Evolutionary conservation across 2,329 filamentous ascomycete genomes (phyloP), one percentile per base, ranked within the genome.

Genomic region (Paracoccidioides lutzii): DNA sequence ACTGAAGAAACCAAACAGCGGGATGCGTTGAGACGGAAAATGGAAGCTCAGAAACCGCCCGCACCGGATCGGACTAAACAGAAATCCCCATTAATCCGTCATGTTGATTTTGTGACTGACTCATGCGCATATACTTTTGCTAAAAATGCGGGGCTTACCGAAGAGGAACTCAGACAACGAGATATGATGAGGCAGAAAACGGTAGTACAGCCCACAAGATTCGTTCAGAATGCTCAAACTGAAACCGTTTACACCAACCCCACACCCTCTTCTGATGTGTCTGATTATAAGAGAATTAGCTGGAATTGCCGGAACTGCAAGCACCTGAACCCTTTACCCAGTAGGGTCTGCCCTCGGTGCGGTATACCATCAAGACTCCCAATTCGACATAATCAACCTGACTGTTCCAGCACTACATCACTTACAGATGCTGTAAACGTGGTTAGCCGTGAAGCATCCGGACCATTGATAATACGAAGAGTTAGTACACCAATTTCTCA

Each of bases 1-100:
- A 35, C 57, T 33, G 60, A 65, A 52, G 60, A 64, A 56, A 37
- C 50, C 54, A 58, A 60, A 45, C 57, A 59, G 54, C 56, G 60
- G 55, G 46, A 59, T 10, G 9, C 15, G 12, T 22, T 57, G 42
- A 43, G 32, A 15, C 7, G 40, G 32, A 32, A 48, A 32, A 5
- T 4, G 9, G 37, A 14, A 35, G 55, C 41, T 15, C 50, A 54
- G 12, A 41, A 32, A 30, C 49, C 37, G 14, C 15, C 35, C 8
- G 7, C 12, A 10, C 3, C 22, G 5, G 15, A 9, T 15, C 9
- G 3, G 12, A 7, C 37, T 44, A 30, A 32, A 10, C 37, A 7
- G 7, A 38, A 38, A 38, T 8, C 12, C 7, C 37, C 37, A 8
- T 38, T 38, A 5, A 49, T 49, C 32, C 45, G 45, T 22, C 35